Evolutionary conservation across 148 eudicot genomes (phyloP).

Genomic region (Vaccinium darrowii): DNA sequence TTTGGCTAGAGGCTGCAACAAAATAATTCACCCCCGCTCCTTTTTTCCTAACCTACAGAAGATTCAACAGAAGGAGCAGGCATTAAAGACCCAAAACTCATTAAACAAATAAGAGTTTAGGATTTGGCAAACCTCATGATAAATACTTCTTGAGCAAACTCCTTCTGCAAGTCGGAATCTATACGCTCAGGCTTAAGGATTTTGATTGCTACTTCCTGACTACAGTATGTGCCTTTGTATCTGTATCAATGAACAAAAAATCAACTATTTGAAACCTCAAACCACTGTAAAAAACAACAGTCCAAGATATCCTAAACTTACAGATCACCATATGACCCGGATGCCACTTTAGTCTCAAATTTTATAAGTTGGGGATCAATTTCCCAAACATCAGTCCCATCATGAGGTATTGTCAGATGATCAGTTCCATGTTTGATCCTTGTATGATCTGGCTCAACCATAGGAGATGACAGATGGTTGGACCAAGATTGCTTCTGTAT

Average conservation of each 20-base stretch:
- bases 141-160: conserved; percentile 96
- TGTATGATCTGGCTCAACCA: conserved; percentile 43
- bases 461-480: conserved; percentile 50
- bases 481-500: conserved; percentile 78
- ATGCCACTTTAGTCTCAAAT: conserved; percentile 82
- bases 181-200: conserved; percentile 86
- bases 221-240: conserved; percentile 85
- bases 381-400: conserved; percentile 98
- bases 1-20: neutral
- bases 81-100: conserved; percentile 3
- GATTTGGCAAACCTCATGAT: conserved; percentile 75
- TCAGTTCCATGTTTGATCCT: conserved; percentile 42
- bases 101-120: neutral
- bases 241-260: conserved; percentile 36
- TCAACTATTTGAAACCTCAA: neutral
- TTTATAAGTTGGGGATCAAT: conserved; percentile 78
- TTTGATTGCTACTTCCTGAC: conserved; percentile 98
- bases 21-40: neutral
- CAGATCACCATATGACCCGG: conserved; percentile 99
- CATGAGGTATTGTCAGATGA: conserved; percentile 80
- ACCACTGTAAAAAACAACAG: neutral
- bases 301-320: conserved; percentile 42
- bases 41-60: neutral
- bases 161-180: conserved; percentile 77
- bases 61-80: neutral